These are phyloP conservation scores for Acanthamoeba culbertsoni DNA, from an alignment of 208 protist genomes.

Conservation along the genomic window DNA sequence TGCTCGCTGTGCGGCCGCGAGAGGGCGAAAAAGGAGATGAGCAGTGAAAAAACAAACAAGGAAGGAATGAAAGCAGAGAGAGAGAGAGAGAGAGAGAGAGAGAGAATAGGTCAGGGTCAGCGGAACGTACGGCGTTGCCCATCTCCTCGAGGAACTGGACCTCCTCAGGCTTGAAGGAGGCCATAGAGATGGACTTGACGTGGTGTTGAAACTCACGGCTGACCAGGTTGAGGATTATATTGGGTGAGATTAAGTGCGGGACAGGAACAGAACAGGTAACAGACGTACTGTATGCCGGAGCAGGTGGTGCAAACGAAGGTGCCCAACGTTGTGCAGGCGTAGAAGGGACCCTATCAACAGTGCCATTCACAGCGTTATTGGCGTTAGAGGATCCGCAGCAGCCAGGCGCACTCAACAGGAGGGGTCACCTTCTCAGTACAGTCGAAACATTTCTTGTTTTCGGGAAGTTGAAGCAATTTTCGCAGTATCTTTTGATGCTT, in stretches of 20 bases:
- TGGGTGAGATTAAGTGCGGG: background rate
- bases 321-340: slow-evolving; percentile 67
- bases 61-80: background rate
- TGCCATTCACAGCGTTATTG: background rate
- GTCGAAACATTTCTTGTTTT: slow-evolving; percentile 80
- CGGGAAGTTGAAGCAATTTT: slow-evolving; percentile 70
- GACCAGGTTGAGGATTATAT: background rate
- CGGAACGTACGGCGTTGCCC: slow-evolving; percentile 68
- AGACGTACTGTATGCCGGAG: slow-evolving; percentile 76
- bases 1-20: slow-evolving; percentile 25
- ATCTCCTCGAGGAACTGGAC: slow-evolving; percentile 70
- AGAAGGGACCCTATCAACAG: slow-evolving; percentile 69
- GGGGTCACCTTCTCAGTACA: slow-evolving; percentile 68
- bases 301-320: slow-evolving; percentile 78
- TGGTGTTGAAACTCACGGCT: slow-evolving; percentile 67
- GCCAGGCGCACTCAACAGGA: background rate
- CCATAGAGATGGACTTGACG: slow-evolving; percentile 79
- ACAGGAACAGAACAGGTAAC: background rate
- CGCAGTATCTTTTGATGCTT: slow-evolving; percentile 70
- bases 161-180: slow-evolving; percentile 77
- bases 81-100: background rate
- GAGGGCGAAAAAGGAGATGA: background rate
- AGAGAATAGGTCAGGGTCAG: background rate
- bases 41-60: background rate
- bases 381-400: background rate